These are phyloP conservation scores for Helenozyma rhizophorensis DNA, from an alignment of 805 yeast genomes.

Conservation along the genomic window DNA sequence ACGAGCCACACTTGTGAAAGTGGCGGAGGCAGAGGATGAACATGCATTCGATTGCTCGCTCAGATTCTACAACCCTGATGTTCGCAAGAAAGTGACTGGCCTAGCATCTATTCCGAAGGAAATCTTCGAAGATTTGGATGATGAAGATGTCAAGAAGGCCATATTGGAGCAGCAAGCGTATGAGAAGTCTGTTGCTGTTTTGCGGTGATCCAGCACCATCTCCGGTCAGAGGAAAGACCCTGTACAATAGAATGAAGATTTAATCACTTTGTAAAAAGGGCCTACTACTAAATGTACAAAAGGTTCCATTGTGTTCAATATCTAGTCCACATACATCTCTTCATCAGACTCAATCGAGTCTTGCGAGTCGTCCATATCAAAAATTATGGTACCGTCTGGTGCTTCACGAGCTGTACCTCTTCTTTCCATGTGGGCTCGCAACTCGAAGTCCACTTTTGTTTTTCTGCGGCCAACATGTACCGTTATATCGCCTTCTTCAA, in stretches of 20 bases:
- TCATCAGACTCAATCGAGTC: conserved; percentile 11
- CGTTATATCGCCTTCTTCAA: conserved; percentile 45
- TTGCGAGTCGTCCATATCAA: conserved; percentile 13
- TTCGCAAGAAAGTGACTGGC: conserved; percentile 59
- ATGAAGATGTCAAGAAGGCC: conserved; percentile 54
- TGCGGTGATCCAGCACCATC: no score
- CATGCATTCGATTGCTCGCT: conserved; percentile 38
- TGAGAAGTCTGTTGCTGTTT: no score
- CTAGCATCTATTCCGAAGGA: conserved; percentile 53
- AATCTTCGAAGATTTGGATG: conserved; percentile 51
- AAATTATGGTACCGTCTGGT: conserved; percentile 12
- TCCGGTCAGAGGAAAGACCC: no score
- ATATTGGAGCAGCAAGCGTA: conserved; percentile 56
- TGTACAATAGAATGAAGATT: no score
- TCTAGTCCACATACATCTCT: conserved; percentile 1
- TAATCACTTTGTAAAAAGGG: no score
- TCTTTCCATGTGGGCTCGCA: conserved; percentile 43
- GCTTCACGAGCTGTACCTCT: conserved; percentile 13
- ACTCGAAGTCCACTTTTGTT: conserved; percentile 43
- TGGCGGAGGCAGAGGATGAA: conserved; percentile 19
- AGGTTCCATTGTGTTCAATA: no score
- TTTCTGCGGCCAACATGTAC: conserved; percentile 44
- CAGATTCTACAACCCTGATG: conserved; percentile 37
- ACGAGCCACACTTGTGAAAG: conserved; percentile 24
- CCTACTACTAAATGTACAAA: no score